phyloP scores from a whole-genome alignment of 1,139 yeast genomes.

The Saccharomycopsis hybrid region DNA sequence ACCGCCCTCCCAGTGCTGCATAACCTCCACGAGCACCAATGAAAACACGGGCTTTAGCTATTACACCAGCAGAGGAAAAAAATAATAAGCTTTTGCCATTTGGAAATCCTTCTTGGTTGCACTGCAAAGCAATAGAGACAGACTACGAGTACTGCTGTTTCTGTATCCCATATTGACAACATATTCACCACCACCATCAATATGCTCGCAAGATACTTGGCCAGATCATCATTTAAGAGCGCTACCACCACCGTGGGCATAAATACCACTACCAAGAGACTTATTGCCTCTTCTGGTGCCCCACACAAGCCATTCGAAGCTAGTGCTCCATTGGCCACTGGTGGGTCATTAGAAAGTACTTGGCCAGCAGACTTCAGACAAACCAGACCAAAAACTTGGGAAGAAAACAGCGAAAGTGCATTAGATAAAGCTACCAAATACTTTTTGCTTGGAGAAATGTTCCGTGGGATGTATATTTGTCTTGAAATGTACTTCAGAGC shows the following conservation, averaged over 20 bases:
- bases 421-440: conserved; percentile 79
- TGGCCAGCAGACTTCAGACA: conserved; percentile 66
- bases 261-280: neutral
- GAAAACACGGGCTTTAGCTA: neutral
- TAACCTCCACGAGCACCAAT: conserved; percentile 2
- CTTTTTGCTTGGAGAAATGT: conserved; percentile 75
- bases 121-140: no score
- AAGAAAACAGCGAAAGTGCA: conserved; percentile 72
- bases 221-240: neutral
- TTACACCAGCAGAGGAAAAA: neutral
- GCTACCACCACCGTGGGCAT: neutral
- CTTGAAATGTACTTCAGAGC: conserved; percentile 84
- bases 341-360: conserved; percentile 24
- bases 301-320: conserved; percentile 16
- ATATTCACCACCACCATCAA: neutral
- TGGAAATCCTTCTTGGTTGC: no score
- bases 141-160: no score
- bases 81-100: no score
- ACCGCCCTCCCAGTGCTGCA: neutral
- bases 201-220: neutral
- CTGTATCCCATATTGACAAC: no score
- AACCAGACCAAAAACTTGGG: conserved; percentile 76
- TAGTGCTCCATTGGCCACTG: conserved; percentile 22
- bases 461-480: conserved; percentile 86
- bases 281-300: conserved; percentile 4